phyloP scores from a whole-genome alignment of 352 stramenopile genomes.

The Phytophthora sojae region DNA sequence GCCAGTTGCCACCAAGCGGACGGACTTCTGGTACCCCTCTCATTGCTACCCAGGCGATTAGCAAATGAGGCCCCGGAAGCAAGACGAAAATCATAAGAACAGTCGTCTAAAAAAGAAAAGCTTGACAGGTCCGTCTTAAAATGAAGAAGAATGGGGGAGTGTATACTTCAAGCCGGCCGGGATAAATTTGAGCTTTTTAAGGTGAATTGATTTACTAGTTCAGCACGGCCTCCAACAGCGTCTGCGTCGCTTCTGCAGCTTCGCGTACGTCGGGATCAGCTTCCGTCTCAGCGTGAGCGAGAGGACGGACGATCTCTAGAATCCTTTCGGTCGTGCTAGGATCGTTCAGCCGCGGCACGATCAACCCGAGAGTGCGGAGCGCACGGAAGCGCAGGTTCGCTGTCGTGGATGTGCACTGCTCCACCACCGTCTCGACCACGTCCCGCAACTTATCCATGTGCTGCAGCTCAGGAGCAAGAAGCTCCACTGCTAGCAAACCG shows the following conservation, averaged over 20 bases:
- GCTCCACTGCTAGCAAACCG: slow-evolving; percentile 72
- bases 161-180: slow-evolving; percentile 21
- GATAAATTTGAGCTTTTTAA: slow-evolving; percentile 33
- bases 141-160: neutral
- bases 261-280: slow-evolving; percentile 79
- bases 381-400: slow-evolving; percentile 85
- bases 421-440: slow-evolving; percentile 70
- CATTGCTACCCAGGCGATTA: slow-evolving; percentile 2
- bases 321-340: slow-evolving; percentile 65
- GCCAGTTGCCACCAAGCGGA: slow-evolving; percentile 17
- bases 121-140: slow-evolving; percentile 8
- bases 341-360: slow-evolving; percentile 80
- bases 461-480: slow-evolving; percentile 67
- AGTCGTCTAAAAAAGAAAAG: slow-evolving; percentile 27
- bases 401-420: slow-evolving; percentile 83
- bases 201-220: slow-evolving; percentile 48
- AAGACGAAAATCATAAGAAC: neutral
- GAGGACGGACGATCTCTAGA: slow-evolving; percentile 80
- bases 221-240: slow-evolving; percentile 56
- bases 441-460: slow-evolving; percentile 73
- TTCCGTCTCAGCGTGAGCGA: slow-evolving; percentile 70
- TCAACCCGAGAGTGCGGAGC: slow-evolving; percentile 68
- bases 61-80: slow-evolving; percentile 2
- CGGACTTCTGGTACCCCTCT: slow-evolving; percentile 13
- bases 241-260: slow-evolving; percentile 64